Percentiles rank a stretch among this genome's conserved stretches.
phyloP scores from a whole-genome alignment of 129 eudicot species.

The Artemisia tridentata region DNA sequence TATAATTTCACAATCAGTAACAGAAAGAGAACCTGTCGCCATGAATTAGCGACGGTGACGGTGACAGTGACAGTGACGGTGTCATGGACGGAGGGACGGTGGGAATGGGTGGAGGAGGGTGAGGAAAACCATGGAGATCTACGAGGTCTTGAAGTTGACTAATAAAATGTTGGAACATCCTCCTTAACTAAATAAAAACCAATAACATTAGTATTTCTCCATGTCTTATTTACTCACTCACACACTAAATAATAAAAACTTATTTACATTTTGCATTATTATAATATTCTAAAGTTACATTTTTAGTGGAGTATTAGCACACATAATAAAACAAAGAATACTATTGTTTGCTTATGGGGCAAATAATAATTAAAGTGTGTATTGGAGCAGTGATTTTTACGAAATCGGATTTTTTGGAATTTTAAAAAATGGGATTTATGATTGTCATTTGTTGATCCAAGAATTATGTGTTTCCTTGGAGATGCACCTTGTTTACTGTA shows the following conservation, averaged over 20 bases:
- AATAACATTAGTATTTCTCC: constrained; percentile 4
- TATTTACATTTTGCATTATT: not conserved
- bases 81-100: constrained; percentile 31
- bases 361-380: constrained; percentile 8
- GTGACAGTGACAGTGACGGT: constrained; percentile 23
- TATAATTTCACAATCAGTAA: not conserved
- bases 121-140: constrained; percentile 49
- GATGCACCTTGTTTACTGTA: too few relatives aligned
- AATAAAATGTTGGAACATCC: constrained; percentile 58
- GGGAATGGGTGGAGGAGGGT: constrained; percentile 33
- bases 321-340: constrained; percentile 19
- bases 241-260: constrained; percentile 2
- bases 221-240: constrained; percentile 23
- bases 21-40: constrained; percentile 34
- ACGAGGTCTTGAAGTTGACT: constrained; percentile 48
- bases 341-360: constrained; percentile 8
- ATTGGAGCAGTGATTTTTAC: constrained; percentile 4
- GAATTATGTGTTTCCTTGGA: not conserved
- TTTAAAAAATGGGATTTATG: not conserved
- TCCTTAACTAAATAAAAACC: too few relatives aligned
- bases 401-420: constrained; percentile 3
- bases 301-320: constrained; percentile 27
- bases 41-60: constrained; percentile 21
- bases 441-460: constrained; percentile 14
- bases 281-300: not conserved